Evolutionary conservation across 345 rosid genomes (phyloP).

Genomic region (Lepidium africanum): DNA sequence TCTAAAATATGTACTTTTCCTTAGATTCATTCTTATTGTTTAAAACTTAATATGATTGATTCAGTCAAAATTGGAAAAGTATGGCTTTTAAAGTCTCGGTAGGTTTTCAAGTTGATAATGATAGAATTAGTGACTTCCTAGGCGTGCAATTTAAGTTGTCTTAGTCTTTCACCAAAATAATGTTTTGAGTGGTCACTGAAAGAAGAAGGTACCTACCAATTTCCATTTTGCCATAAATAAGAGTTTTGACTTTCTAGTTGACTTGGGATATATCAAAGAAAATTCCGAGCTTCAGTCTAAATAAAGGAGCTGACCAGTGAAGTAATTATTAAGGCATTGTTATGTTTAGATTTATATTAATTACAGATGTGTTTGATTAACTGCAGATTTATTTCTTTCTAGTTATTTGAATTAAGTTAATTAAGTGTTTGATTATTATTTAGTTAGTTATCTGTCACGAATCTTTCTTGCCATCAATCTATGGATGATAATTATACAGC

Average conservation of each 20-base stretch:
- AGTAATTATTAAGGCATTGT: not conserved
- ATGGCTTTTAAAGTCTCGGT: conserved; percentile 19
- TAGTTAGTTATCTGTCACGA: not conserved
- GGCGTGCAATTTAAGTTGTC: conserved; percentile 28
- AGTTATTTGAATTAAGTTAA: not conserved
- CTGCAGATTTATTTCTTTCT: not conserved
- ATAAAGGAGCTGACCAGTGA: not conserved
- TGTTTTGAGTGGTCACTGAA: conserved; percentile 8
- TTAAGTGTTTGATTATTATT: not conserved
- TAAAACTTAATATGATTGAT: not conserved
- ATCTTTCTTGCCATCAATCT: not conserved
- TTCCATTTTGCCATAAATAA: conserved; percentile 1
- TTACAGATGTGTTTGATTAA: not conserved
- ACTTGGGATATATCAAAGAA: not conserved
- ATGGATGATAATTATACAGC: not conserved
- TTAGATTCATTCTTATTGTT: not conserved
- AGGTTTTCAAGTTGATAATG: not conserved
- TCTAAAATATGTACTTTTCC: not conserved
- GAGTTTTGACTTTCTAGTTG: conserved; percentile 20
- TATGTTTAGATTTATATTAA: not conserved
- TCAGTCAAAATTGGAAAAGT: conserved; percentile 25
- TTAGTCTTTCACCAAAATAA: conserved; percentile 16
- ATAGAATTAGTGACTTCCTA: conserved; percentile 1
- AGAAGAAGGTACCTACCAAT: conserved; percentile 10
- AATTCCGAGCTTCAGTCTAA: not conserved